Evolutionary conservation across 176 grass and related monocot genomes (phyloP), one percentile per base, ranked within the genome.

Genomic region (Cenchrus purpureus): DNA sequence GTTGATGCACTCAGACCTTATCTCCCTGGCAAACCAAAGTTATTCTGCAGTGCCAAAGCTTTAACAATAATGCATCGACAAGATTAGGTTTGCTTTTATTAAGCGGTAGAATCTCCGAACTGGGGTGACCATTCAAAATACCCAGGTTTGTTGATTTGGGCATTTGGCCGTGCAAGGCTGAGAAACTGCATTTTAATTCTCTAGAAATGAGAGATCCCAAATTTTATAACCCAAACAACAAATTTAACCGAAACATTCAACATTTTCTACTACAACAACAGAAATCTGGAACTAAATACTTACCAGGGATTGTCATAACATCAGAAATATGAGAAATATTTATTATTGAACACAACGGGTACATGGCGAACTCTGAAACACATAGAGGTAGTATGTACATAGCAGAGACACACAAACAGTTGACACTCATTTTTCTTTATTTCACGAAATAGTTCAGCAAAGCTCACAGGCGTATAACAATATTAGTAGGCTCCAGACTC

Each of bases 371-470:
- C 34, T 52, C 61, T 65, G 45, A 22, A 65, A 19, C 58, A 15
- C 25, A 79, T 50, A 42, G 25, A 8, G n/a, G 8, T 46, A 46
- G 6, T 40, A 72, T 19, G 6, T 53, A 20, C 48, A 80, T 1
- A 64, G 13, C 8, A 54, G 9, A 28, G 19, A 65, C 57, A 76
- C 57, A 40, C 57, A 50, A 65, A 44, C 25, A 54, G 37, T 17
- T 20, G 1, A 45, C 7, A 56, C 19, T 11, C 51, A 37, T 28
- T 19, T 19, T 2, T 29, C 2, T 12, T 69, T 62, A 81, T 89
- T 85, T 55, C 32, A 78, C 14, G 10, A 71, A 32, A 6, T 34
- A 77, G 71, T 74, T 17, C 6, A 62, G 55, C 54, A 85, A 44
- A 52, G 44, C 12, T 71, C 12, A 62, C 71, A 56, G 0, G 7